Evolutionary conservation across 73 alveolate genomes (phyloP), one percentile per base, ranked within the genome.

Genomic region (Strombidium stylifer): DNA sequence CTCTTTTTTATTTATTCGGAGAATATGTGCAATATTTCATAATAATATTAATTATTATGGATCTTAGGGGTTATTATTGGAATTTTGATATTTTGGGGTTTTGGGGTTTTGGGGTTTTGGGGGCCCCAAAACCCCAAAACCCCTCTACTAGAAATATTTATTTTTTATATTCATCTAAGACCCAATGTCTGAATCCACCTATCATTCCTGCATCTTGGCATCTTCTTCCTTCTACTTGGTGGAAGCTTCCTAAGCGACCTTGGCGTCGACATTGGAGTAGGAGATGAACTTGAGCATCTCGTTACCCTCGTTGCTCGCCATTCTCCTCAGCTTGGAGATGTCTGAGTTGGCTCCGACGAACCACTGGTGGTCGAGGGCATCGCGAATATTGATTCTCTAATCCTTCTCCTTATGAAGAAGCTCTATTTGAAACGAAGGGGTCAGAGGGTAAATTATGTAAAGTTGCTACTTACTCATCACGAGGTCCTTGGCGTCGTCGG

Each of bases 401-500:
- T 44, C 18, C 14, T 32, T 32, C 18, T 62, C 35, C 46, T 62
- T 62, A 3, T 36, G 26, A 6, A 62, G 48, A 0, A 62, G 21
- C 30, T 16, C 61, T 40, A n/a, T 18, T 3, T 48, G 45, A 10
- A 10, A 35, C 8, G 45, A 12, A 35, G 45, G 45, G 45, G 12
- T 8, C 45, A 35, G 12, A 8, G 8, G 8, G 12, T 19, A 6
- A n/a, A n/a, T n/a, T n/a, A n/a, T n/a, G n/a, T n/a, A n/a, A n/a
- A n/a, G n/a, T 15, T 51, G 47, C 28, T 27, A 26, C 75, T 30
- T 24, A 27, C 72, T 8, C 35, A 68, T 23, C 11, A 78, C 74
- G 23, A 78, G 64, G 46, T 78, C 84, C 30, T 48, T 78, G 1
- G 80, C 76, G n/a, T 78, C 84, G 23, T 41, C 65, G n/a, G 69